phyloP scores from a whole-genome alignment of 202 grass and related monocot genomes.

The Musa balbisiana region DNA sequence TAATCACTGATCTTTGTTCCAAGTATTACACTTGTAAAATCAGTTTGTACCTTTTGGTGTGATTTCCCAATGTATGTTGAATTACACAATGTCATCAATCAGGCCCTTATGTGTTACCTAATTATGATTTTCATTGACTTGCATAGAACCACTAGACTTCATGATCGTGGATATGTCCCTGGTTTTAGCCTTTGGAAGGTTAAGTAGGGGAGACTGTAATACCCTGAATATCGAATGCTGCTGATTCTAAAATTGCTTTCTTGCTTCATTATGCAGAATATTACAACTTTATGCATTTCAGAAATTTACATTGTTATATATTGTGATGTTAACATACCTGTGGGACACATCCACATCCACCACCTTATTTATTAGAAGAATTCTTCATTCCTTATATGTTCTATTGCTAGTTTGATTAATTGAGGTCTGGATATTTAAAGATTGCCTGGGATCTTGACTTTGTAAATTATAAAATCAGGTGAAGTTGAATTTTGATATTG shows the following conservation, averaged over 20 bases:
- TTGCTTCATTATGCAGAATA: background rate
- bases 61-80: background rate
- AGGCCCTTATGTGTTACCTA: too few relatives aligned
- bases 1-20: too few relatives aligned
- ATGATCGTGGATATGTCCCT: background rate
- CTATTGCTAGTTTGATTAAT: background rate
- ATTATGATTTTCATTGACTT: background rate
- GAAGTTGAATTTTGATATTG: background rate
- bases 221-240: too few relatives aligned
- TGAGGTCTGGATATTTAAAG: background rate
- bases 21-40: too few relatives aligned
- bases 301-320: background rate
- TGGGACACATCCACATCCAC: background rate
- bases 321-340: too few relatives aligned
- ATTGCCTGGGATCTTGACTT: background rate
- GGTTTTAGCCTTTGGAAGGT: background rate
- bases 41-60: background rate
- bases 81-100: background rate
- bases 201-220: background rate
- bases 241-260: background rate
- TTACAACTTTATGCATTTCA: background rate
- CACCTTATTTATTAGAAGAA: too few relatives aligned
- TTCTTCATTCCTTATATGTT: too few relatives aligned
- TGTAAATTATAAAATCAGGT: too few relatives aligned
- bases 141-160: background rate